These are phyloP conservation scores for Trametes cingulata DNA, from an alignment of 768 basidiomycete species.

Conservation along the genomic window DNA sequence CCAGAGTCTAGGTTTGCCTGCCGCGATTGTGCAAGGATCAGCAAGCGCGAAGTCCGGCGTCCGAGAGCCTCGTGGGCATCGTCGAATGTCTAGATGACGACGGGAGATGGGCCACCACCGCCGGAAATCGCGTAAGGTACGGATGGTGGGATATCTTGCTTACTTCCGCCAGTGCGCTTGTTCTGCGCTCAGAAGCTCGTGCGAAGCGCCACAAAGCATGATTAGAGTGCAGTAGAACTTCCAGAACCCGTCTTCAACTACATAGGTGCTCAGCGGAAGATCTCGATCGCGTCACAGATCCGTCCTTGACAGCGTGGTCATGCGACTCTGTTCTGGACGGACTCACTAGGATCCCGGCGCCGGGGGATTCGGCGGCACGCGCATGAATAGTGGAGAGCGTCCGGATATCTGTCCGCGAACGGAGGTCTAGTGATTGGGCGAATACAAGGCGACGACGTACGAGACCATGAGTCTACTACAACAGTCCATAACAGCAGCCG, in stretches of 20 bases:
- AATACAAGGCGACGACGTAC: background rate
- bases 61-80: slow-evolving; percentile 18
- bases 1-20: background rate
- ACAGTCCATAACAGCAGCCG: slow-evolving; percentile 9
- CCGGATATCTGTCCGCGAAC: background rate
- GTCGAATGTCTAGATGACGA: slow-evolving; percentile 11
- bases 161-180: background rate
- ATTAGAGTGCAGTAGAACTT: slow-evolving; percentile 10
- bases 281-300: slow-evolving; percentile 13
- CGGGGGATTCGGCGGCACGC: background rate
- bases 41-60: slow-evolving; percentile 13
- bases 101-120: slow-evolving; percentile 2
- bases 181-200: background rate
- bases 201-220: slow-evolving; percentile 10
- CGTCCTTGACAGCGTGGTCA: slow-evolving; percentile 14
- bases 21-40: slow-evolving; percentile 15
- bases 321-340: background rate
- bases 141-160: background rate
- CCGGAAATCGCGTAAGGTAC: background rate
- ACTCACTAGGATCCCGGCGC: slow-evolving; percentile 1
- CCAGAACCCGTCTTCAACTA: slow-evolving; percentile 6
- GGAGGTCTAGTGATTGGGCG: background rate
- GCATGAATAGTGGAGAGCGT: background rate
- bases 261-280: background rate
- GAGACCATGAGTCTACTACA: slow-evolving; percentile 3